These are phyloP conservation scores for Fusarium cyanostomum DNA, from an alignment of 2,329 filamentous ascomycete species.

Conservation along the genomic window DNA sequence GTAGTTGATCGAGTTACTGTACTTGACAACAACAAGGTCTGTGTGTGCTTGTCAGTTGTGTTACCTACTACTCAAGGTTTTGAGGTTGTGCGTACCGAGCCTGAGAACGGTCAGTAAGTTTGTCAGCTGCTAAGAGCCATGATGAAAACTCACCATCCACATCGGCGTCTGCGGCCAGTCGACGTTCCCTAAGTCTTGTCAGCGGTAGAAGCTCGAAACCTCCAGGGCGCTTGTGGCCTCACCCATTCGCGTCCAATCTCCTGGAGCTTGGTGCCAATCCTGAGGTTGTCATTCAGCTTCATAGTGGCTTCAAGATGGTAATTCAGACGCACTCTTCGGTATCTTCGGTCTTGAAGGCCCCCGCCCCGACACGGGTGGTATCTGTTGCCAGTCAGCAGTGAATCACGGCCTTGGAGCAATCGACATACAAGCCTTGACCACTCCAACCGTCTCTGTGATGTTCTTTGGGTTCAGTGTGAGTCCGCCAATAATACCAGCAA, in stretches of 20 bases:
- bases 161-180: slow-evolving; percentile 69
- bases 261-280: slow-evolving; percentile 57
- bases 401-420: slow-evolving; percentile 30
- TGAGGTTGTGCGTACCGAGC: slow-evolving; percentile 41
- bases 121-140: slow-evolving; percentile 29
- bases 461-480: slow-evolving; percentile 69
- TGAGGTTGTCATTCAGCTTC: slow-evolving; percentile 35
- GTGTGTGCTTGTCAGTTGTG: slow-evolving; percentile 31
- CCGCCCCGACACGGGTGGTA: slow-evolving; percentile 69
- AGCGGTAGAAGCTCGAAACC: slow-evolving; percentile 32
- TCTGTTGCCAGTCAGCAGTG: slow-evolving; percentile 51
- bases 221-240: slow-evolving; percentile 25
- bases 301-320: slow-evolving; percentile 27
- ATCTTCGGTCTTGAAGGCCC: slow-evolving; percentile 74
- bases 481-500: slow-evolving; percentile 67
- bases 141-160: slow-evolving; percentile 55
- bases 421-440: slow-evolving; percentile 70
- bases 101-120: slow-evolving; percentile 37
- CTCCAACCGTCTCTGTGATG: slow-evolving; percentile 68
- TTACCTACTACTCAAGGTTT: slow-evolving; percentile 21
- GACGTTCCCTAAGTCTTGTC: slow-evolving; percentile 50
- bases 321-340: slow-evolving; percentile 47
- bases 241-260: slow-evolving; percentile 55
- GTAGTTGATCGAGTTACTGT: slow-evolving; percentile 69
- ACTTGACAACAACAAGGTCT: slow-evolving; percentile 75